phyloP scores from a whole-genome alignment of 148 eudicot species.

The Silene conica region DNA sequence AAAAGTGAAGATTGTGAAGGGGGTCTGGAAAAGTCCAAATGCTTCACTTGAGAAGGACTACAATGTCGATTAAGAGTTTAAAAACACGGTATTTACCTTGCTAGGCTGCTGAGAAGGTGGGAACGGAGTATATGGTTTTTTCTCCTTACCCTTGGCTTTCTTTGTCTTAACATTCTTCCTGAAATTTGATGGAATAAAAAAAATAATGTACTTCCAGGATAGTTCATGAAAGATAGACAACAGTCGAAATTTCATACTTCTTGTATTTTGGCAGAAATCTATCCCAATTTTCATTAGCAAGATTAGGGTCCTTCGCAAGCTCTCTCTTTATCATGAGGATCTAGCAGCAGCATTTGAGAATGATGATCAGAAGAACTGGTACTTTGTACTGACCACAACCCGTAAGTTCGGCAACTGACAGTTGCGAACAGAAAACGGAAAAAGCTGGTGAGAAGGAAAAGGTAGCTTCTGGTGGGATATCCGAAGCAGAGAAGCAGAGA shows the following conservation, averaged over 20 bases:
- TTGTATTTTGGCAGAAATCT: slow-evolving; percentile 88
- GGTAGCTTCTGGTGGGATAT: not conserved
- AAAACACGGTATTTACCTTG: slow-evolving; percentile 47
- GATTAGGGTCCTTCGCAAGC: slow-evolving; percentile 78
- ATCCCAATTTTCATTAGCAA: slow-evolving; percentile 93
- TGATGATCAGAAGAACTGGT: not conserved
- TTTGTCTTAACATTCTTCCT: slow-evolving; percentile 95
- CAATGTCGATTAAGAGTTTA: not conserved
- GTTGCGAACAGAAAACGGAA: not conserved
- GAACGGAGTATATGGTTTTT: slow-evolving; percentile 88
- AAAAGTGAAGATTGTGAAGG: not conserved
- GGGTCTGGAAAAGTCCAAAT: too few species aligned
- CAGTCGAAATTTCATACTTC: slow-evolving; percentile 42
- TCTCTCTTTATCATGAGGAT: slow-evolving; percentile 84
- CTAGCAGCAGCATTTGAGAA: slow-evolving; percentile 26
- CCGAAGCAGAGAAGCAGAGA: not conserved
- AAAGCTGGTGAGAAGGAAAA: not conserved
- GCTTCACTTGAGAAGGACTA: not conserved
- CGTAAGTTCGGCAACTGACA: not conserved
- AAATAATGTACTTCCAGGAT: too few species aligned
- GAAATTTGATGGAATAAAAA: slow-evolving; percentile 20
- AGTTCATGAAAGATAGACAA: too few species aligned
- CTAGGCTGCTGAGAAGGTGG: slow-evolving; percentile 94
- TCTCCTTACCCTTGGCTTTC: slow-evolving; percentile 76
- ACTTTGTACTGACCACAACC: not conserved